Conservation (phyloP, 208 protist genomes). For the Wallacemonas sp. region DNA sequence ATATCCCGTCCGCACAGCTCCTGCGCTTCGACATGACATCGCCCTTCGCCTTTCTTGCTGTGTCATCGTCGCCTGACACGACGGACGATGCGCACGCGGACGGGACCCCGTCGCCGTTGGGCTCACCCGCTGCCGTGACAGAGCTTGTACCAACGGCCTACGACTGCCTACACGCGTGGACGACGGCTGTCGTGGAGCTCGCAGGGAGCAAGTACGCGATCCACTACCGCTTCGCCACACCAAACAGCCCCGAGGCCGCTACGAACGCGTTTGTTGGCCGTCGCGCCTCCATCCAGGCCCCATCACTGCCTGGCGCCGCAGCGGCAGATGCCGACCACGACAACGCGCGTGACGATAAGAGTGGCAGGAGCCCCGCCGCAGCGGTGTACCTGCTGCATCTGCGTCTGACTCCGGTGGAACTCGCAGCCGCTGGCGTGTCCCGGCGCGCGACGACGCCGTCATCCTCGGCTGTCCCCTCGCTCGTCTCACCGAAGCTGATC, state of each 20-base stretch:
- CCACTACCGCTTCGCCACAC: constrained; percentile 9
- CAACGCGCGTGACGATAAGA: too few relatives aligned
- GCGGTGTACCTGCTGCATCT: constrained; percentile 10
- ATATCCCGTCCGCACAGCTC: constrained; percentile 1
- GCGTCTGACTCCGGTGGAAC: not conserved
- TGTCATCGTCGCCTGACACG: not conserved
- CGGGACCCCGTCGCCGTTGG: not conserved
- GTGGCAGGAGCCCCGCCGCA: not conserved
- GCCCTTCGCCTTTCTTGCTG: not conserved
- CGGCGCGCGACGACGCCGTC: not conserved
- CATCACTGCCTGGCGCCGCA: not conserved
- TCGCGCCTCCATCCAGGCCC: constrained; percentile 7
- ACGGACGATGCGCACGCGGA: not conserved
- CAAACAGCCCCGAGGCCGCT: not conserved
- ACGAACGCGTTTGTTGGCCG: not conserved
- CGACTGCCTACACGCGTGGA: constrained; percentile 11
- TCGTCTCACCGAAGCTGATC: too few relatives aligned
- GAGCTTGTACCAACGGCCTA: not conserved
- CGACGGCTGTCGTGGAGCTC: constrained; percentile 2
- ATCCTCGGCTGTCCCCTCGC: not conserved
- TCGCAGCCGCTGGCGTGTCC: not conserved
- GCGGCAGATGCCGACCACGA: not conserved
- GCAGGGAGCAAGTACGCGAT: not conserved
- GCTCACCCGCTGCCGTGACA: not conserved
- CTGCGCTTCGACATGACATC: not conserved